Base-by-base conservation (phyloP, 257 asterid genomes). In the Solanum sparsipilum region DNA sequence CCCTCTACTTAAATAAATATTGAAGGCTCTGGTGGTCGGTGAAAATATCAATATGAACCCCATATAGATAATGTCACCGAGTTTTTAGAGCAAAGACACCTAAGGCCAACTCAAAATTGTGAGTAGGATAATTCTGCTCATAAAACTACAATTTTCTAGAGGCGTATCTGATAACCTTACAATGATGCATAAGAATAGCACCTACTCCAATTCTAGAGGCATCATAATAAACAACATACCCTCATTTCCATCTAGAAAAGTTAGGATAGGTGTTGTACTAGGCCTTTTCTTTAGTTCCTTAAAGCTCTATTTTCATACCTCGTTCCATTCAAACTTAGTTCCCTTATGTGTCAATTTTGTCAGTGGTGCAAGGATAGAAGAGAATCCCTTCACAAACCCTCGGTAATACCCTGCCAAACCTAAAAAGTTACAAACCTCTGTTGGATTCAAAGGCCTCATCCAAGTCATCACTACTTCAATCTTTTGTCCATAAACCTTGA, bases 171-270 rank as follows among this genome's bases (percentile, higher is more conserved):
- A 52, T 52, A 16, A 52, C n/a, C n/a, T 52, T 52, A 52, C 9
- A 3, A 52, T 18, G 63, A 5, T 52, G 63, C 21, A 18, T 6
- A 16, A 2, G 9, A 52, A 52, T 5, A 52, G 1, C 3, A 18
- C n/a, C 9, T 52, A 52, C 4, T 2, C 9, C 4, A 15, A 52
- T 52, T 52, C 4, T 2, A 0, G 0, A 16, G 63, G 23, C n/a
- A 52, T 16, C 9, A 6, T 2, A 52, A 52, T 52, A 52, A 18
- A 18, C 9, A 52, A 5, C 23, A 52, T 52, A 52, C 9, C 23
- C 23, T 16, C 0, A 52, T 52, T 16, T 0, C 9, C 23, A 52
- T 16, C 63, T 0, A 1, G 9, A 52, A 52, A 0, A 52, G 9
- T 52, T 16, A 52, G 23, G 23, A 52, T 52, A 6, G 4, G 23